Percentiles rank a stretch among this genome's conserved stretches.
phyloP scores from a whole-genome alignment of 768 basidiomycete species.

The Pluteus cervinus region DNA sequence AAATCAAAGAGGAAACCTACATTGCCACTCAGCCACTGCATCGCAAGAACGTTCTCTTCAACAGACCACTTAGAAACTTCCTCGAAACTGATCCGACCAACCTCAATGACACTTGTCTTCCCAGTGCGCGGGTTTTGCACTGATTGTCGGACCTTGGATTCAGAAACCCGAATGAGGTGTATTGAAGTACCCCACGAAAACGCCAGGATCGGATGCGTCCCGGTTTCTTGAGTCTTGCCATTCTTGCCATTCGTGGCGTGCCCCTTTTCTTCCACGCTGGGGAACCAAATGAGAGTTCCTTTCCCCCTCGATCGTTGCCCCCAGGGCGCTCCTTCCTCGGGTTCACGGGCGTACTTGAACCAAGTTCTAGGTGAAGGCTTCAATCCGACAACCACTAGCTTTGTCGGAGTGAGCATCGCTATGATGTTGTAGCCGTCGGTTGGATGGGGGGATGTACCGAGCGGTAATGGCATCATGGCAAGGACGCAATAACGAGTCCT shows the following conservation, averaged over 20 bases:
- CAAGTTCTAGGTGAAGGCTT: constrained; percentile 91
- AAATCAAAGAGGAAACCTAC: constrained; percentile 57
- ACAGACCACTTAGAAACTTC: constrained; percentile 54
- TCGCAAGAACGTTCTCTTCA: constrained; percentile 55
- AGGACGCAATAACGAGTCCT: constrained; percentile 63
- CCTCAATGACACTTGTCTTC: constrained; percentile 51
- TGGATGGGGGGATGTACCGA: constrained; percentile 66
- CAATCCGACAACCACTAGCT: constrained; percentile 88
- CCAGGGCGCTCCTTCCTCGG: constrained; percentile 36
- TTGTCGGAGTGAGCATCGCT: constrained; percentile 83
- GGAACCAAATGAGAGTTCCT: constrained; percentile 80
- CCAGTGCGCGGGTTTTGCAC: constrained; percentile 50
- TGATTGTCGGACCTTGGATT: constrained; percentile 46
- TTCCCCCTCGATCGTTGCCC: constrained; percentile 42
- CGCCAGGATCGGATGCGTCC: constrained; percentile 60
- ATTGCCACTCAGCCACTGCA: constrained; percentile 86
- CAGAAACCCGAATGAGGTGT: constrained; percentile 59
- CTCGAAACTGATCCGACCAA: constrained; percentile 61
- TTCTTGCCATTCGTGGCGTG: constrained; percentile 17
- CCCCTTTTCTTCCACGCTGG: too few species aligned
- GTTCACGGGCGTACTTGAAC: constrained; percentile 65
- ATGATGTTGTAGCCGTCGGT: constrained; percentile 78
- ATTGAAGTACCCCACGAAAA: constrained; percentile 81
- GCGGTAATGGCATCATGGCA: constrained; percentile 74
- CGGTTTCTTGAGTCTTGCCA: constrained; percentile 6